Evolutionary conservation across 2,329 filamentous ascomycete genomes (phyloP).

Genomic region (Dactylellina cionopaga): DNA sequence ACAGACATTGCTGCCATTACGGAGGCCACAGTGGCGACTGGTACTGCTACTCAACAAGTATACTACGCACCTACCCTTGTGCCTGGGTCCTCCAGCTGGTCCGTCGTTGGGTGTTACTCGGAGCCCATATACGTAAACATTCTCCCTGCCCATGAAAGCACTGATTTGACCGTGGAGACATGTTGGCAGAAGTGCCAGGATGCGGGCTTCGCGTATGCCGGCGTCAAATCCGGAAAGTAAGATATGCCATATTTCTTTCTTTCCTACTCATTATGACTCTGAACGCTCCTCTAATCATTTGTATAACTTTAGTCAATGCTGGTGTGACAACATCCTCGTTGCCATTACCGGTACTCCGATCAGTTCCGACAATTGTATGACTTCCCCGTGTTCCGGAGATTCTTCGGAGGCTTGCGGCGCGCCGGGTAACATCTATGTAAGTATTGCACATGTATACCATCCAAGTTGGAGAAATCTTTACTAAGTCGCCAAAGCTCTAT

Average conservation of each 20-base stretch:
- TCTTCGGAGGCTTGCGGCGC: constrained; percentile 18
- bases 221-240: constrained; percentile 30
- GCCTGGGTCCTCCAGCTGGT: constrained; percentile 1
- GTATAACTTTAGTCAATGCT: constrained; percentile 26
- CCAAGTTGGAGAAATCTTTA: no score
- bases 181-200: constrained; percentile 10
- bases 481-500: no score
- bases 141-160: not conserved
- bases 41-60: not conserved
- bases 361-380: constrained; percentile 5
- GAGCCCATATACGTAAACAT: constrained; percentile 1
- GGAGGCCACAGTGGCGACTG: not conserved
- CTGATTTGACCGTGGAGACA: constrained; percentile 15
- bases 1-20: not conserved
- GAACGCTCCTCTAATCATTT: no score
- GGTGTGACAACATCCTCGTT: constrained; percentile 14
- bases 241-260: not conserved
- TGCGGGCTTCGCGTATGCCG: constrained; percentile 17
- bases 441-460: no score
- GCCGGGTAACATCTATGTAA: not conserved
- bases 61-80: constrained; percentile 6
- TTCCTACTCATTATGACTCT: not conserved
- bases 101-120: constrained; percentile 8
- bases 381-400: constrained; percentile 7
- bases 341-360: not conserved